Conservation (phyloP, 345 rosid genomes). For the Hypericum perforatum region DNA sequence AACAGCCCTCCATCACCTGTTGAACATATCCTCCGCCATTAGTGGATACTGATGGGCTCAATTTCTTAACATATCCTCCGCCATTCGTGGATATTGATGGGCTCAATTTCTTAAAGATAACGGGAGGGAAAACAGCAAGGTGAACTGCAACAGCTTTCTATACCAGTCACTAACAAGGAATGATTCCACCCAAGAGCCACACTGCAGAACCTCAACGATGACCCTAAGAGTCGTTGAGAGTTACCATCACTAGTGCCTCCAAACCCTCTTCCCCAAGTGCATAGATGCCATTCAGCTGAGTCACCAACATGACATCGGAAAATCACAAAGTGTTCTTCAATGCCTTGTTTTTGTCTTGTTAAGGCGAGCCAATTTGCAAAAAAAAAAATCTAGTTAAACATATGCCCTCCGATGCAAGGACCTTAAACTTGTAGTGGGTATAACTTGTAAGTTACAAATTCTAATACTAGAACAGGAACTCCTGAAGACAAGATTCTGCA, state of each 20-base stretch:
- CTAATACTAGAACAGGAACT: too few species aligned
- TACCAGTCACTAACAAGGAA: constrained; percentile 53
- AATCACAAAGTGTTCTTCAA: background rate
- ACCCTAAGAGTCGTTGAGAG: constrained; percentile 35
- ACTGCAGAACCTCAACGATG: constrained; percentile 26
- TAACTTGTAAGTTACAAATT: too few species aligned
- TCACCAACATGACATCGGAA: constrained; percentile 6
- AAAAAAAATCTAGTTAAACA: too few species aligned
- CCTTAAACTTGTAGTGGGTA: too few species aligned
- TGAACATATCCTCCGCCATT: background rate
- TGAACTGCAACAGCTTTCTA: background rate
- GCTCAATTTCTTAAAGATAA: background rate
- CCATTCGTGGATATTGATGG: background rate
- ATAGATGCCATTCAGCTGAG: constrained; percentile 52
- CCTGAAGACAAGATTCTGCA: too few species aligned
- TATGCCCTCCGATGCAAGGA: too few species aligned
- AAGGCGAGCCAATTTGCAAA: too few species aligned
- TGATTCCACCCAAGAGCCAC: constrained; percentile 87
- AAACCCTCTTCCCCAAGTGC: constrained; percentile 84
- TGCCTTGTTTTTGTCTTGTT: too few species aligned
- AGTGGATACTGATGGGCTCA: background rate
- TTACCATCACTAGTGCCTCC: constrained; percentile 32
- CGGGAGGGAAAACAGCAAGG: too few species aligned
- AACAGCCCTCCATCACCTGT: constrained; percentile 52
- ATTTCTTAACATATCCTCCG: background rate